A percentile compares a stretch with the other conserved stretches of the same genome.
These are phyloP conservation scores for Apiotrichum akiyoshidainum DNA, from an alignment of 1,284 basidiomycete species.

Conservation along the genomic window DNA sequence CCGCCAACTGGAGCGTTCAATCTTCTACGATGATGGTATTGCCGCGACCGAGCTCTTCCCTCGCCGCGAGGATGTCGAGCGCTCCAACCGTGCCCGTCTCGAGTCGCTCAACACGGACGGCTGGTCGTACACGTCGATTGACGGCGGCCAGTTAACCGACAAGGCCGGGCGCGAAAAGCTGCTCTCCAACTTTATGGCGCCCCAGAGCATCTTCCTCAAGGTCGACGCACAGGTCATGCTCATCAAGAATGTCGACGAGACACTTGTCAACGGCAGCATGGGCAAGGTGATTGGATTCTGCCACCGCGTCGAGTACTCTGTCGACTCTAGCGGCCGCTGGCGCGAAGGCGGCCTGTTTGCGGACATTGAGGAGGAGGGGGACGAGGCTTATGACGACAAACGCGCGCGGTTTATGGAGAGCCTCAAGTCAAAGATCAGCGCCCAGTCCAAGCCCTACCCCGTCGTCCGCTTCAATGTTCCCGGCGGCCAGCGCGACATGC, in stretches of 20 bases:
- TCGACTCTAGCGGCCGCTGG: constrained; percentile 35
- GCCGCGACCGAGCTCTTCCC: constrained; percentile 84
- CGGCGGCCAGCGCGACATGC: constrained; percentile 54
- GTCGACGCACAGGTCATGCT: constrained; percentile 64
- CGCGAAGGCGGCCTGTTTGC: constrained; percentile 15
- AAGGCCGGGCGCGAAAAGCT: constrained; percentile 60
- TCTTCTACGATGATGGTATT: constrained; percentile 65
- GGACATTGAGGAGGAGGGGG: constrained; percentile 29
- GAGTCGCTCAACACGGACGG: constrained; percentile 50
- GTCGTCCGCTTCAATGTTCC: constrained; percentile 73
- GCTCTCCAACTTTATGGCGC: constrained; percentile 71
- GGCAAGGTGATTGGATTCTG: constrained; percentile 70
- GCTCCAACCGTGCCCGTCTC: constrained; percentile 67
- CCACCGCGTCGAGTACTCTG: constrained; percentile 31
- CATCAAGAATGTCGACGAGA: constrained; percentile 72
- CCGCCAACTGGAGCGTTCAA: constrained; percentile 57
- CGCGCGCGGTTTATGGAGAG: constrained; percentile 45
- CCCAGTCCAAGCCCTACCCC: constrained; percentile 56
- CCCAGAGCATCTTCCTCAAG: constrained; percentile 60
- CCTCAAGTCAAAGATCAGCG: constrained; percentile 25
- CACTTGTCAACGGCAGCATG: constrained; percentile 78
- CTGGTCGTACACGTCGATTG: constrained; percentile 56
- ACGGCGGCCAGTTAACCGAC: constrained; percentile 60
- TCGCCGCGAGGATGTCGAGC: constrained; percentile 74
- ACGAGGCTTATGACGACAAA: constrained; percentile 34